Percentiles rank a stretch among this genome's conserved stretches.
Conservation (phyloP, 768 basidiomycete species). For the Leccinellum albellum region DNA sequence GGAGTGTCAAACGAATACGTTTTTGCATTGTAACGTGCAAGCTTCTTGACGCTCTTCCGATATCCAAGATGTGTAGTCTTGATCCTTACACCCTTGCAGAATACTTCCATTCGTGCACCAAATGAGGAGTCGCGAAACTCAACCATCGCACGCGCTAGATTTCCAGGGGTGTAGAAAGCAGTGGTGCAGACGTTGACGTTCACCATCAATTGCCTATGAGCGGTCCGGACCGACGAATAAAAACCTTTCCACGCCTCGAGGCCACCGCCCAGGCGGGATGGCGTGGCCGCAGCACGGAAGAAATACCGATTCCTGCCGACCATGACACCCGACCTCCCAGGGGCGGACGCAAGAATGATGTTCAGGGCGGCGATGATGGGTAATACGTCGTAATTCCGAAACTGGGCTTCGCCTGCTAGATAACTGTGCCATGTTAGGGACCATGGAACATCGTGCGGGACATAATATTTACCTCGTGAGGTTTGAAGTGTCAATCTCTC, state of each 20-base stretch:
- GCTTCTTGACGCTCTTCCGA: constrained; percentile 62
- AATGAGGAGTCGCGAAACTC: constrained; percentile 47
- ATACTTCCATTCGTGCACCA: constrained; percentile 56
- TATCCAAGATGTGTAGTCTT: constrained; percentile 70
- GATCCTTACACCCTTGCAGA: constrained; percentile 64
- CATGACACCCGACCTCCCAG: constrained; percentile 47
- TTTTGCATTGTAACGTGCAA: constrained; percentile 40
- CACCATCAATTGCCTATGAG: constrained; percentile 46
- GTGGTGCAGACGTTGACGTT: constrained; percentile 53
- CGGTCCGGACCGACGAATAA: constrained; percentile 38
- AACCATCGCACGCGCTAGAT: constrained; percentile 41
- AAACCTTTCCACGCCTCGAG: constrained; percentile 58
- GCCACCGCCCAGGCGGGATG: constrained; percentile 43
- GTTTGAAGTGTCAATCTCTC: constrained; percentile 42
- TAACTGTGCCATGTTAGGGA: constrained; percentile 34
- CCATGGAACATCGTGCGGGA: not conserved
- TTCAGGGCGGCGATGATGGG: constrained; percentile 51
- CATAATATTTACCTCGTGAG: constrained; percentile 35
- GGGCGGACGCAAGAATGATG: constrained; percentile 42
- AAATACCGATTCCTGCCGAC: constrained; percentile 54
- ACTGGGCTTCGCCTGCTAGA: constrained; percentile 41
- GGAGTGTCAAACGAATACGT: constrained; percentile 40
- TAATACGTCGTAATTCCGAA: constrained; percentile 41
- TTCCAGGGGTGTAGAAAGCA: constrained; percentile 42
- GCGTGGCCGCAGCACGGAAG: constrained; percentile 36